phyloP scores from a whole-genome alignment of 1,284 basidiomycete species.

The Cutaneotrichosporon sp. region DNA sequence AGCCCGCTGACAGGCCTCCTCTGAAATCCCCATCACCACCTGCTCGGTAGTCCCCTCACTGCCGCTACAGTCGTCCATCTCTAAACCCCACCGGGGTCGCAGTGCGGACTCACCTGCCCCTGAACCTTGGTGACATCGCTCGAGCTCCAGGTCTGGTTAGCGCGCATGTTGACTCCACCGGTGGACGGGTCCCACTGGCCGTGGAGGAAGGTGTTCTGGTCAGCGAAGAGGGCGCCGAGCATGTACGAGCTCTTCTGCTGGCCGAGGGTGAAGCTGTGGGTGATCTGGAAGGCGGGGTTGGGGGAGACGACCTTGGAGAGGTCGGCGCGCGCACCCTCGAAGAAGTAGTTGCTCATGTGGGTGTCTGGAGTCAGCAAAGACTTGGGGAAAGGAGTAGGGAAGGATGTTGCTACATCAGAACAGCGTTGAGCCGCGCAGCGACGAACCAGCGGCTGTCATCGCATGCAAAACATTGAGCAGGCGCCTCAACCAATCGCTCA shows the following conservation, averaged over 20 bases:
- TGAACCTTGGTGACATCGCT: slow-evolving; percentile 81
- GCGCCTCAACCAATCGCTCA: too few species aligned
- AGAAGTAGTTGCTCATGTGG: slow-evolving; percentile 88
- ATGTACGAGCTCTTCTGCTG: slow-evolving; percentile 75
- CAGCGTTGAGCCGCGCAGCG: too few species aligned
- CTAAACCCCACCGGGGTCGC: background rate
- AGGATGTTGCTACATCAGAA: too few species aligned
- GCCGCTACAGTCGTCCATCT: too few species aligned
- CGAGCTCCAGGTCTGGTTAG: slow-evolving; percentile 83
- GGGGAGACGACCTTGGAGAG: slow-evolving; percentile 88
- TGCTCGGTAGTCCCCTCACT: too few species aligned
- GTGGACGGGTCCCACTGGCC: slow-evolving; percentile 84
- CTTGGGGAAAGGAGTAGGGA: background rate
- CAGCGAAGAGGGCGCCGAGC: slow-evolving; percentile 91
- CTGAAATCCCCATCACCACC: too few species aligned
- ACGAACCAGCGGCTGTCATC: too few species aligned
- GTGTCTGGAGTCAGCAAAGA: slow-evolving; percentile 57
- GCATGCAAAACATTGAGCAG: too few species aligned
- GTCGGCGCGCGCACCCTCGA: slow-evolving; percentile 95
- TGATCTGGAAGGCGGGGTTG: slow-evolving; percentile 95
- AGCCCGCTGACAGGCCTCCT: background rate
- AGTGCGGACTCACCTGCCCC: slow-evolving; percentile 65
- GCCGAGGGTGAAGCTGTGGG: slow-evolving; percentile 77
- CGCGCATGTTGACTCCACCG: slow-evolving; percentile 79
- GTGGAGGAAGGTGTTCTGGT: slow-evolving; percentile 70